Base-by-base conservation (phyloP, 2,329 filamentous ascomycete species). In the Lachnellula willkommii region DNA sequence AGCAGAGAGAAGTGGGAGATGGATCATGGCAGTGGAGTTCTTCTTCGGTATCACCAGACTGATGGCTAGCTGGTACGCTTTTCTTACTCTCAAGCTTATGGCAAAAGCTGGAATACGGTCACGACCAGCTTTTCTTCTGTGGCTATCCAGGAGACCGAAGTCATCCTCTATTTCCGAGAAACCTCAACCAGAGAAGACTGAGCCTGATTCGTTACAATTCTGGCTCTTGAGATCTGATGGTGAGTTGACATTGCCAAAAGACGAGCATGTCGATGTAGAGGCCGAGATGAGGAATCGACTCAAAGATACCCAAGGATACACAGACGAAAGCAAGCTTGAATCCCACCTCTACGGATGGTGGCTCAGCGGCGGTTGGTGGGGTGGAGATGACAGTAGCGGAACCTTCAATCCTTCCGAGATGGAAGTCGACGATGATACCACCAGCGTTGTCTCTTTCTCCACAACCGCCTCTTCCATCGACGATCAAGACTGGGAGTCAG, bases 301-400 rank as follows among this genome's bases (percentile, higher is more conserved):
- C 32, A 71, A 72, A 55, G 75, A 70, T 47, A 72, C 69, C 54
- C 70, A 67, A 66, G 70, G 62, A 32, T 63, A 74, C 15, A 61
- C 75, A 6, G 74, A 84, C 42, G 88, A 94, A 63, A 79, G 81
- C 28, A 81, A 82, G 40, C 75, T 96, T 2, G 87, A 93, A 61
- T 78, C 80, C 2, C 85, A 84, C 56, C 74, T 96, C 1, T 97
- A 96, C 69, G 77, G 78, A 32, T 94, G 92, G 82, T 97, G 90
- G 88, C 84, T 88, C 52, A 77, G 79, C 53, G 90, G 90, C 20
- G 90, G 89, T 7, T 89, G 89, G 75, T 96, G 90, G 85, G 92
- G 93, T 1, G 85, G 86, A 15, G 78, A 85, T 35, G 93, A 97
- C 69, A 78, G 79, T 5, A 96, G 89, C 66, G 89, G 88, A 28